These are phyloP conservation scores for Leucogyrophana mollusca DNA, from an alignment of 768 basidiomycete genomes.

Conservation along the genomic window DNA sequence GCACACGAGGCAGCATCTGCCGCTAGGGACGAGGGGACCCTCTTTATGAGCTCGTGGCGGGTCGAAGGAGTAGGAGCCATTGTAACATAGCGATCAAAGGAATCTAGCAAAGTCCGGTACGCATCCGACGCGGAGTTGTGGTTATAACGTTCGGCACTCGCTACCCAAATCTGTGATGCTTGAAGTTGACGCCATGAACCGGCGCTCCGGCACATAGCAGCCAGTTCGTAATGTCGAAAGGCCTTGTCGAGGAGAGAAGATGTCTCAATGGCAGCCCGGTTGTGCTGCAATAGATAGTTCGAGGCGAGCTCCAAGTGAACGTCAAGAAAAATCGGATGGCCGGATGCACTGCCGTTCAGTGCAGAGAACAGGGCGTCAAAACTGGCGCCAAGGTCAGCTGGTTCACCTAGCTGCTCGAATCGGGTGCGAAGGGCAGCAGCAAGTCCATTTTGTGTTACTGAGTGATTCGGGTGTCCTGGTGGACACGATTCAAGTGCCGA, in stretches of 20 bases:
- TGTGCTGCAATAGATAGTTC: conserved; percentile 7
- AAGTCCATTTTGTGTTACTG: conserved; percentile 15
- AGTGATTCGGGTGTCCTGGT: conserved; percentile 12
- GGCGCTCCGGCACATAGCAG: conserved; percentile 16
- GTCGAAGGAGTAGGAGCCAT: conserved; percentile 12
- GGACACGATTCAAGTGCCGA: conserved; percentile 10
- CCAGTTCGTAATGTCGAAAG: conserved; percentile 15
- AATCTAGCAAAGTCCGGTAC: conserved; percentile 15
- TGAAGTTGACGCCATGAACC: conserved; percentile 14
- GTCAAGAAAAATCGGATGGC: conserved; percentile 11
- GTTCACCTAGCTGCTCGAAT: conserved; percentile 3
- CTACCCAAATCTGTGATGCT: conserved; percentile 22
- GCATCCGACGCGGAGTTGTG: conserved; percentile 16
- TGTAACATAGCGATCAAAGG: conserved; percentile 16
- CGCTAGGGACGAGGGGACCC: conserved; percentile 11
- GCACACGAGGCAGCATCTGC: conserved; percentile 27
- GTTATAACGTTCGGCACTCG: conserved; percentile 12
- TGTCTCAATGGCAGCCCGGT: conserved; percentile 4
- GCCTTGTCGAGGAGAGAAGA: conserved; percentile 19
- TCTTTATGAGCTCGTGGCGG: conserved; percentile 15
- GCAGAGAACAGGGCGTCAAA: conserved; percentile 15
- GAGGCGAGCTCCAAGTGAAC: conserved; percentile 12
- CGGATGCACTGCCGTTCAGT: conserved; percentile 3
- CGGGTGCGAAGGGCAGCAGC: conserved; percentile 15
- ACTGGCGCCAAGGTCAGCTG: conserved; percentile 16